These are phyloP conservation scores for Dioszegia crocea DNA, from an alignment of 768 basidiomycete genomes.

Conservation along the genomic window DNA sequence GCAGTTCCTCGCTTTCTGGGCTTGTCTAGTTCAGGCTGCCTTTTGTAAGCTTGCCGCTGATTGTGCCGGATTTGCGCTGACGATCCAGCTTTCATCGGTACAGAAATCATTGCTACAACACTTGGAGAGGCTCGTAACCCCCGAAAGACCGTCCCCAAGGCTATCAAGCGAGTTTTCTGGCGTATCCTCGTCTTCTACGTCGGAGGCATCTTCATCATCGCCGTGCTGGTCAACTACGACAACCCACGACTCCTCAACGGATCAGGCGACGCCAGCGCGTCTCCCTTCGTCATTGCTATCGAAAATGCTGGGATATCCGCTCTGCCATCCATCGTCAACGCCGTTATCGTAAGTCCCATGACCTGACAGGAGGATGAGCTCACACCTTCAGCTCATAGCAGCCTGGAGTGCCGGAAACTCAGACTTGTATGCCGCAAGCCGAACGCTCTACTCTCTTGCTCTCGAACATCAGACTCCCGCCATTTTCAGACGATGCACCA, in stretches of 20 bases:
- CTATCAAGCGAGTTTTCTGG: constrained; percentile 48
- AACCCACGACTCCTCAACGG: constrained; percentile 37
- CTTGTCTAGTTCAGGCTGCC: constrained; percentile 47
- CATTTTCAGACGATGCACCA: constrained; percentile 44
- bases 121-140: constrained; percentile 45
- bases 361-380: too few species aligned
- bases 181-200: constrained; percentile 48
- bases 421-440: constrained; percentile 52
- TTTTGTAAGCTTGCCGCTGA: constrained; percentile 21
- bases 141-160: constrained; percentile 42
- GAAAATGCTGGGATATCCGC: constrained; percentile 46
- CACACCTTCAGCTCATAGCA: constrained; percentile 28
- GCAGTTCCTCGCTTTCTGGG: constrained; percentile 47
- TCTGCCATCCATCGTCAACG: constrained; percentile 49
- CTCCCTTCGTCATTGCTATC: constrained; percentile 51
- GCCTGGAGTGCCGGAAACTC: constrained; percentile 52
- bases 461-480: constrained; percentile 55
- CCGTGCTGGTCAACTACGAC: constrained; percentile 45
- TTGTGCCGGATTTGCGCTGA: constrained; percentile 15
- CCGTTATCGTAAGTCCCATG: constrained; percentile 36
- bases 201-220: constrained; percentile 37
- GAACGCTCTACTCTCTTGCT: constrained; percentile 55
- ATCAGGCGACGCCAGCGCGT: constrained; percentile 34
- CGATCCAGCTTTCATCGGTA: constrained; percentile 22
- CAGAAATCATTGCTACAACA: constrained; percentile 45